Conservation (phyloP, 1,284 basidiomycete species). For the Cryptococcus sp. region DNA sequence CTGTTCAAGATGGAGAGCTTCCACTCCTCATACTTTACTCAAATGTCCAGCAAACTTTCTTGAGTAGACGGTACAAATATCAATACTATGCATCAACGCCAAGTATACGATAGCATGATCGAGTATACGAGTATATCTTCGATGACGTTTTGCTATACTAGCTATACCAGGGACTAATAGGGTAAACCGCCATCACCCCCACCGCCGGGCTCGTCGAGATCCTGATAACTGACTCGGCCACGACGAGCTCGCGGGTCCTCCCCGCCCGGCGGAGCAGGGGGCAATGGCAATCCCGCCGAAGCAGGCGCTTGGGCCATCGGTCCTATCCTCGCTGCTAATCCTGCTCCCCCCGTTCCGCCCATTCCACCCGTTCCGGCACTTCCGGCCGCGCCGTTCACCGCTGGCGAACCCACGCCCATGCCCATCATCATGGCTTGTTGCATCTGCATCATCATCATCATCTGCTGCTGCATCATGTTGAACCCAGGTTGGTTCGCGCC, state of each 20-base stretch:
- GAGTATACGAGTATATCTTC: no score
- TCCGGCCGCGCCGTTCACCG: neutral
- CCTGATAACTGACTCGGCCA: slow-evolving; percentile 49
- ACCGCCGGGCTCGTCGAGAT: slow-evolving; percentile 47
- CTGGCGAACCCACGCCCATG: slow-evolving; percentile 7
- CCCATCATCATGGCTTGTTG: slow-evolving; percentile 51
- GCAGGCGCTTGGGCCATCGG: slow-evolving; percentile 21
- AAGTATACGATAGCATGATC: no score
- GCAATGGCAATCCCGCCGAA: slow-evolving; percentile 16
- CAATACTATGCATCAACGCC: no score
- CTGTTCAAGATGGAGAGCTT: no score
- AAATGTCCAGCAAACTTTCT: no score
- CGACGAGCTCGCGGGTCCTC: slow-evolving; percentile 51
- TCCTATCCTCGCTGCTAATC: slow-evolving; percentile 28
- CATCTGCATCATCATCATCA: slow-evolving; percentile 55
- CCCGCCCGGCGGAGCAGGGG: slow-evolving; percentile 36
- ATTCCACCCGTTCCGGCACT: slow-evolving; percentile 5
- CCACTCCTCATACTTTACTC: no score
- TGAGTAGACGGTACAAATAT: no score
- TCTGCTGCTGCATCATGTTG: slow-evolving; percentile 51
- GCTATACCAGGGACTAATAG: slow-evolving; percentile 30
- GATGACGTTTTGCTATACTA: no score
- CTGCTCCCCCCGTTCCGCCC: slow-evolving; percentile 8
- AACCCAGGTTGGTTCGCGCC: slow-evolving; percentile 16
- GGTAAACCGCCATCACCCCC: slow-evolving; percentile 48